phyloP scores from a whole-genome alignment of 2,329 filamentous ascomycete genomes.

The Aspergillus phoenicis region DNA sequence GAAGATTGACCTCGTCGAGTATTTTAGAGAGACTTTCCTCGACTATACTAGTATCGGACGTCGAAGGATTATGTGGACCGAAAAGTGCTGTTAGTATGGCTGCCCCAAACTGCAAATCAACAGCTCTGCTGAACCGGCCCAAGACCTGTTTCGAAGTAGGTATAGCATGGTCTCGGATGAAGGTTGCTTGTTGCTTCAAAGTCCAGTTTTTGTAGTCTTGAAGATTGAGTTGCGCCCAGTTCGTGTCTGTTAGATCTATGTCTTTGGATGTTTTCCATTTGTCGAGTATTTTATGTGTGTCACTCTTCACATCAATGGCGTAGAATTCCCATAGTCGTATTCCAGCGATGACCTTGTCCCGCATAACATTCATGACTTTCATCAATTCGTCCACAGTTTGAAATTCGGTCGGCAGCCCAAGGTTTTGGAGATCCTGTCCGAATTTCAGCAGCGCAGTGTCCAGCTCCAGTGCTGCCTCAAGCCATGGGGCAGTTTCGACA shows the following conservation, averaged over 20 bases:
- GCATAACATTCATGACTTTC: conserved; percentile 80
- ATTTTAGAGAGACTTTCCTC: conserved; percentile 61
- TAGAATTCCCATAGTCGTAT: conserved; percentile 94
- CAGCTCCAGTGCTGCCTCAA: conserved; percentile 70
- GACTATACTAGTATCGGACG: conserved; percentile 46
- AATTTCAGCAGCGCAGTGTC: conserved; percentile 71
- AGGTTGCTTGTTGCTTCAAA: conserved; percentile 60
- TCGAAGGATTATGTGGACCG: conserved; percentile 65
- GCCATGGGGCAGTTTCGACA: conserved; percentile 78
- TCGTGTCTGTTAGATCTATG: conserved; percentile 18
- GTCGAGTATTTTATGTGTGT: conserved; percentile 68
- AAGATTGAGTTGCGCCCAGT: conserved; percentile 35
- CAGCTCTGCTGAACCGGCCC: conserved; percentile 71
- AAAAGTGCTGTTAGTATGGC: conserved; percentile 68
- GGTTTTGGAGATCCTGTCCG: conserved; percentile 61
- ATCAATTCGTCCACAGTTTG: conserved; percentile 71
- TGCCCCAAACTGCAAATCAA: conserved; percentile 71
- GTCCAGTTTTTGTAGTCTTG: conserved; percentile 58
- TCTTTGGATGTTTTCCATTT: conserved; percentile 64
- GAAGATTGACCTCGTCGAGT: conserved; percentile 81
- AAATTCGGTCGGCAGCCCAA: conserved; percentile 76
- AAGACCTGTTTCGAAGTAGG: conserved; percentile 73
- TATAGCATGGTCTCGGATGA: conserved; percentile 69
- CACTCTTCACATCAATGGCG: conserved; percentile 73
- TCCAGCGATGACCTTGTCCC: conserved; percentile 73